These are phyloP conservation scores for Aspergillus cejpii DNA, from an alignment of 2,329 filamentous ascomycete species.

Conservation along the genomic window DNA sequence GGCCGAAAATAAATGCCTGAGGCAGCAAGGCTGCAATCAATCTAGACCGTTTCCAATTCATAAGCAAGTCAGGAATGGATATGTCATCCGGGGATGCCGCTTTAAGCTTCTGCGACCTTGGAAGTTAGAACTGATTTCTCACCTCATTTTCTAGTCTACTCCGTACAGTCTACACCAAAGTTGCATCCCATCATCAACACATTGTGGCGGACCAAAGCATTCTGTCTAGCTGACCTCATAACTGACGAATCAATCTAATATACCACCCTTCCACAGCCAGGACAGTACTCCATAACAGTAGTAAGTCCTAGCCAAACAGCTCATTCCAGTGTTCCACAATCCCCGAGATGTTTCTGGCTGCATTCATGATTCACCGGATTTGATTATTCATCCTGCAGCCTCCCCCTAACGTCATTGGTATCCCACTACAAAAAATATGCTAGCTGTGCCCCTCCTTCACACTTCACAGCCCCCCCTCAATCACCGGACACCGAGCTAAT, in stretches of 20 bases:
- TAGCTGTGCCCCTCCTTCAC: constrained; percentile 18
- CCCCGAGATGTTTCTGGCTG: constrained; percentile 5
- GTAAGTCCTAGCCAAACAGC: background rate
- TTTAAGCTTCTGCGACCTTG: background rate
- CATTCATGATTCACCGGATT: background rate
- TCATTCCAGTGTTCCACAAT: constrained; percentile 5
- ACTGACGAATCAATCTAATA: constrained; percentile 11
- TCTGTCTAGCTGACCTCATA: background rate
- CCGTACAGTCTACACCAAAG: too few relatives aligned
- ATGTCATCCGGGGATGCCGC: constrained; percentile 26
- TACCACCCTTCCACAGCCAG: background rate
- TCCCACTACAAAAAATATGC: constrained; percentile 24
- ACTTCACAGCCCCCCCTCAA: constrained; percentile 14
- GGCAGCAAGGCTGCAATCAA: constrained; percentile 2
- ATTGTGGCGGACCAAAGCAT: background rate
- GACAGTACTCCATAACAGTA: too few relatives aligned
- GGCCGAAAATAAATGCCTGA: constrained; percentile 7
- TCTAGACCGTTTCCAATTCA: constrained; percentile 27
- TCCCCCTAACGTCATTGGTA: constrained; percentile 26
- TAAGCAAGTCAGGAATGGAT: constrained; percentile 34
- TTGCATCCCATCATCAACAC: background rate
- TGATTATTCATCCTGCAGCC: constrained; percentile 23
- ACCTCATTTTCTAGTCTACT: too few relatives aligned
- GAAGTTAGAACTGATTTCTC: constrained; percentile 8
- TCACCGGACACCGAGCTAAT: constrained; percentile 21